Evolutionary conservation across 768 basidiomycete species (phyloP).

Genomic region (Collybia nuda): DNA sequence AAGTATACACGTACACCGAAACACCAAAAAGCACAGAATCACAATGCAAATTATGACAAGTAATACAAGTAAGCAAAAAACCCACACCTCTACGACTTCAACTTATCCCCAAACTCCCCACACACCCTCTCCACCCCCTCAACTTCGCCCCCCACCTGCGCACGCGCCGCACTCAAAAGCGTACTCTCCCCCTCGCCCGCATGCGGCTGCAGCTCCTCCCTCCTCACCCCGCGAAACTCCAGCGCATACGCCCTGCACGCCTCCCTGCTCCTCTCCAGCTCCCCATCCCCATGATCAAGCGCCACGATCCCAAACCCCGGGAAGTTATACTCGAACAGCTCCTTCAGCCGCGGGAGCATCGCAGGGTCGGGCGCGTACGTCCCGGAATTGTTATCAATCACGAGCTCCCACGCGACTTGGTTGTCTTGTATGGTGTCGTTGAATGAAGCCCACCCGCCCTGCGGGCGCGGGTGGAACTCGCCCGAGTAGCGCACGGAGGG

Average conservation of each 20-base stretch:
- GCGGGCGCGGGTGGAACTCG: constrained; percentile 77
- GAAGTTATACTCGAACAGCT: constrained; percentile 74
- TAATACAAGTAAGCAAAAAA: too few relatives aligned
- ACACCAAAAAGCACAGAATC: too few relatives aligned
- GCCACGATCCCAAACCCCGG: constrained; percentile 58
- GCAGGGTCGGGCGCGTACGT: constrained; percentile 76
- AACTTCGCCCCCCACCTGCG: constrained; percentile 8
- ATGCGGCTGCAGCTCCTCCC: constrained; percentile 67
- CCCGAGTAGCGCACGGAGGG: constrained; percentile 69
- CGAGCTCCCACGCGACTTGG: constrained; percentile 72
- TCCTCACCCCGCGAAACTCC: constrained; percentile 53
- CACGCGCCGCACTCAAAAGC: constrained; percentile 31
- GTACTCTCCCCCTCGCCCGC: constrained; percentile 53
- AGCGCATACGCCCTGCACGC: constrained; percentile 69
- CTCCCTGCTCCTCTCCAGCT: constrained; percentile 56
- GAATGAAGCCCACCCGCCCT: constrained; percentile 67
- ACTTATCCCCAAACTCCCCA: too few relatives aligned
- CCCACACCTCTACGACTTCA: too few relatives aligned
- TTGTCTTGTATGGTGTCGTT: constrained; percentile 52
- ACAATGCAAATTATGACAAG: too few relatives aligned
- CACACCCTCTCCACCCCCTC: background rate
- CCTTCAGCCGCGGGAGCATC: constrained; percentile 60
- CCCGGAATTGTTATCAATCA: constrained; percentile 85
- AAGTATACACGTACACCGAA: too few relatives aligned
- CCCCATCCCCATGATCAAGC: constrained; percentile 54